phyloP scores from a whole-genome alignment of 495 filamentous ascomycete species.

The Xylaria acuta region DNA sequence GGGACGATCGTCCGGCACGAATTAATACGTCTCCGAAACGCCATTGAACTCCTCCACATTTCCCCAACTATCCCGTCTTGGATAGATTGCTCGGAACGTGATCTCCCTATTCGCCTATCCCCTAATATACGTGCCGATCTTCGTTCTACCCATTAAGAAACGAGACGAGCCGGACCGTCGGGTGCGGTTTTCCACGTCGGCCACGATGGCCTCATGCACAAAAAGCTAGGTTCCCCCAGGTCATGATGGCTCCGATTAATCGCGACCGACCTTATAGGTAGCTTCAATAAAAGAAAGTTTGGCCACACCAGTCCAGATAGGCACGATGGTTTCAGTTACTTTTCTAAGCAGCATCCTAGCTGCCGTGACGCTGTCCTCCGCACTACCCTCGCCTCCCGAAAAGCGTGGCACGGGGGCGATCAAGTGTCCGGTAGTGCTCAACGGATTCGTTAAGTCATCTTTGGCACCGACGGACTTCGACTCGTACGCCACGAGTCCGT shows the following conservation, averaged over 20 bases:
- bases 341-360: slow-evolving; percentile 33
- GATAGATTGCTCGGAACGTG: slow-evolving; percentile 38
- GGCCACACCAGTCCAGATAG: not conserved
- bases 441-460: slow-evolving; percentile 47
- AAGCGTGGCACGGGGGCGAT: slow-evolving; percentile 39
- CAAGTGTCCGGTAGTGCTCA: slow-evolving; percentile 54
- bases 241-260: not conserved
- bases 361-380: slow-evolving; percentile 23
- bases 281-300: not conserved
- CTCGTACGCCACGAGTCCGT: slow-evolving; percentile 46
- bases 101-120: slow-evolving; percentile 22
- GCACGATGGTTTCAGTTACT: slow-evolving; percentile 35
- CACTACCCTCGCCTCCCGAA: slow-evolving; percentile 26
- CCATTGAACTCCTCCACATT: slow-evolving; percentile 33
- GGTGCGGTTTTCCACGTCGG: not conserved
- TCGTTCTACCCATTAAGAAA: not conserved
- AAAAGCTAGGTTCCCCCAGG: slow-evolving; percentile 4
- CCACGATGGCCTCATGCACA: slow-evolving; percentile 20
- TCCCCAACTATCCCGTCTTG: slow-evolving; percentile 29
- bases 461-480: slow-evolving; percentile 49
- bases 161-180: slow-evolving; percentile 13
- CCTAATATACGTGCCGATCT: not conserved
- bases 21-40: slow-evolving; percentile 19
- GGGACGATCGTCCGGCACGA: slow-evolving; percentile 11
- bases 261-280: not conserved